Base-by-base conservation (phyloP, 2,329 filamentous ascomycete species). In the Exophiala dermatitidis region DNA sequence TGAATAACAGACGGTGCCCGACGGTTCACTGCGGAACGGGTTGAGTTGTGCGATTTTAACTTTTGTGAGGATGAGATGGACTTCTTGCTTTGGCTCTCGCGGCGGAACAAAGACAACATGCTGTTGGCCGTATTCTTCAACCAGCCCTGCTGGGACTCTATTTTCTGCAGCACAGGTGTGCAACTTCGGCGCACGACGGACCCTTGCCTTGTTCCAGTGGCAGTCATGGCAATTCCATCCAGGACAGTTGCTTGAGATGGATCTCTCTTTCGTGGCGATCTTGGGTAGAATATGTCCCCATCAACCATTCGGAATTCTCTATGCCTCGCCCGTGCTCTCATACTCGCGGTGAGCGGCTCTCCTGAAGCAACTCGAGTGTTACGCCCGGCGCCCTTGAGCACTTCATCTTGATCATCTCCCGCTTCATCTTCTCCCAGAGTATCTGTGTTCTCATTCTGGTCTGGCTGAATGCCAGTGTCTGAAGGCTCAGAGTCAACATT, bases 251-350 rank as follows among this genome's bases (percentile, higher is more conserved):
- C 28, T 36, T 34, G 30, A 4, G 44, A 36, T 12, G 44, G 37
- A 31, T 36, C 19, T 52, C 52, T 48, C 48, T 56, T 59, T 46
- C 49, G 46, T 19, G 12, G 19, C 19, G 2, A 37, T 44, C 43
- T 28, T 45, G 45, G 49, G 34, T 52, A 41, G 33, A 57, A 56
- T 3, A 62, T 54, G 4, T 46, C 36, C 19, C 60, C 60, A 51
- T 62, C 56, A 36, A 62, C 54, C 33, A 60, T 30, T 36, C 54
- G 51, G n/a, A 54, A 58, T 50, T 60, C 53, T 19, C 58, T 52
- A 38, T 62, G 56, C 40, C 49, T 50, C 30, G 57, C 55, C 30
- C 58, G 52, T 38, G 32, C 45, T 12, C 40, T 48, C 46, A 51
- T 57, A 32, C 41, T 58, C 30, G 48, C 45, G n/a, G 54, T 52